phyloP scores from a whole-genome alignment of 2,329 filamentous ascomycete species.

The Fusarium aywerte region DNA sequence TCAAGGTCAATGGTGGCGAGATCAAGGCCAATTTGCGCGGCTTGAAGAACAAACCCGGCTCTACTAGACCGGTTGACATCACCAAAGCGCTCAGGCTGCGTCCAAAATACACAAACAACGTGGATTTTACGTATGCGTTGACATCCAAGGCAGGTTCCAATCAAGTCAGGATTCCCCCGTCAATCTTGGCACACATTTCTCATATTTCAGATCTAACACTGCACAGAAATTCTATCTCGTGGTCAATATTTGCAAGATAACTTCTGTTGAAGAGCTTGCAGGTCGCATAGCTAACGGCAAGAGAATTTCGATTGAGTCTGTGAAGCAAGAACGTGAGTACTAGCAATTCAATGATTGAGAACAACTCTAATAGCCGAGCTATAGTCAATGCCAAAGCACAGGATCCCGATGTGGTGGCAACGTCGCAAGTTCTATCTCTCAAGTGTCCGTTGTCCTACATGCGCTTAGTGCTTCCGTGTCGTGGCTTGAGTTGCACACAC shows the following conservation, averaged over 20 bases:
- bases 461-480: conserved; percentile 81
- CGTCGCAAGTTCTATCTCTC: conserved; percentile 86
- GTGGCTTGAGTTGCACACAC: conserved; percentile 83
- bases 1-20: conserved; percentile 89
- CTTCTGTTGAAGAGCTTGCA: conserved; percentile 77
- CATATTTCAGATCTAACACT: conserved; percentile 26
- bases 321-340: conserved; percentile 82
- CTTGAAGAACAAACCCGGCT: conserved; percentile 94
- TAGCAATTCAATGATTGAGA: conserved; percentile 19
- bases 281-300: conserved; percentile 71
- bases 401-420: conserved; percentile 89
- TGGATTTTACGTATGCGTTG: conserved; percentile 91
- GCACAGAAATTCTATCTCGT: conserved; percentile 76
- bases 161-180: conserved; percentile 26
- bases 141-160: conserved; percentile 77
- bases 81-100: conserved; percentile 79
- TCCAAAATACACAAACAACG: conserved; percentile 76
- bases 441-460: conserved; percentile 93
- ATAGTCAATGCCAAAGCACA: conserved; percentile 82
- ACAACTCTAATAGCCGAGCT: conserved; percentile 35
- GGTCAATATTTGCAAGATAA: conserved; percentile 79
- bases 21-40: conserved; percentile 94
- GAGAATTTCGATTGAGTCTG: conserved; percentile 81
- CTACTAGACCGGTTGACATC: conserved; percentile 92
- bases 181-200: conserved; percentile 36